phyloP scores from a whole-genome alignment of 345 rosid genomes.

The Acer negundo region DNA sequence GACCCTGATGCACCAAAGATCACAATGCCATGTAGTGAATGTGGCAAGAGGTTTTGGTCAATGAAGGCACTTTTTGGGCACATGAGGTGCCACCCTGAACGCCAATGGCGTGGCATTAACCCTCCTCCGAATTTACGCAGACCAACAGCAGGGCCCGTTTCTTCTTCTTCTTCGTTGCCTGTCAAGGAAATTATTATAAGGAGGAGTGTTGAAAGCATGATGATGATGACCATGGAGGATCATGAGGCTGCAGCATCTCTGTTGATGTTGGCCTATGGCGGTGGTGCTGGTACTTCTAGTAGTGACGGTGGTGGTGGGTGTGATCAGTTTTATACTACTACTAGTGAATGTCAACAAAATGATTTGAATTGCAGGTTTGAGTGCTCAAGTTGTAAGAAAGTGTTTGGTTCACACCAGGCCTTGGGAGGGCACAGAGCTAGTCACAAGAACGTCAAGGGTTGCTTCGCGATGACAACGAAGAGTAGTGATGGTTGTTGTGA shows the following conservation, averaged over 20 bases:
- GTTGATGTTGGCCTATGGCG: conserved; percentile 47
- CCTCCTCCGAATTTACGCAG: conserved; percentile 56
- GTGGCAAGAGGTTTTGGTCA: conserved; percentile 91
- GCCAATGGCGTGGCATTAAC: conserved; percentile 79
- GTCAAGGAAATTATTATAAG: neutral
- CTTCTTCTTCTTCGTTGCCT: neutral
- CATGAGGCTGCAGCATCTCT: conserved; percentile 74
- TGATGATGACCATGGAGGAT: conserved; percentile 59
- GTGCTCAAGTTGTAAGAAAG: conserved; percentile 86
- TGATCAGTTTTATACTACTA: neutral
- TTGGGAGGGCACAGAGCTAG: conserved; percentile 89
- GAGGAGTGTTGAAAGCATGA: conserved; percentile 11
- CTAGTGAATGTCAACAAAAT: neutral
- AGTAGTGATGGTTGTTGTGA: conserved; percentile 34
- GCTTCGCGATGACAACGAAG: conserved; percentile 54
- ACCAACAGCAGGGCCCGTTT: neutral
- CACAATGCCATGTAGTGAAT: conserved; percentile 83
- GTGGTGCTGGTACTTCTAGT: neutral
- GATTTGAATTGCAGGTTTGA: conserved; percentile 41
- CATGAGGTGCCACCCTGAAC: conserved; percentile 95
- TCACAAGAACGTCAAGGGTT: conserved; percentile 83
- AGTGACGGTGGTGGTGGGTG: neutral
- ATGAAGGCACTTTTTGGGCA: conserved; percentile 94
- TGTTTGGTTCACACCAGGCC: conserved; percentile 84
- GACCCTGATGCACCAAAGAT: conserved; percentile 76